Percentiles rank a stretch among this genome's conserved stretches.
phyloP scores from a whole-genome alignment of 805 yeast species.

The Teunomyces pallodes region DNA sequence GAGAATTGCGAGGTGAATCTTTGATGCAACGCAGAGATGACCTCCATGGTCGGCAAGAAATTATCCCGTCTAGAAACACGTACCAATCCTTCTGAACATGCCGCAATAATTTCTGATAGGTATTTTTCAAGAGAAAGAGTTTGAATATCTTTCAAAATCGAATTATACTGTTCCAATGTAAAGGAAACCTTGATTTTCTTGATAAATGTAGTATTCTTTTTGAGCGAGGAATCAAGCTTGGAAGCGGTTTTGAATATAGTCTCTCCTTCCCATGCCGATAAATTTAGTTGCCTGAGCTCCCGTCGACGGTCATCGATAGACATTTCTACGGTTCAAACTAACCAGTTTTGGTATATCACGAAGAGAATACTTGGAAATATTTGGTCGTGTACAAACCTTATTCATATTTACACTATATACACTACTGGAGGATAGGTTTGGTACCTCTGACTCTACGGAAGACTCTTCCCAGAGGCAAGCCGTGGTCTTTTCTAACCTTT shows the following conservation, averaged over 20 bases:
- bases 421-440: slow-evolving; percentile 17
- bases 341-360: not conserved
- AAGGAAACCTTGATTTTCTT: slow-evolving; percentile 62
- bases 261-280: slow-evolving; percentile 54
- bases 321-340: not conserved
- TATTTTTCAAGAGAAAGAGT: slow-evolving; percentile 71
- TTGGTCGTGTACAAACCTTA: not conserved
- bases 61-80: slow-evolving; percentile 56
- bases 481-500: slow-evolving; percentile 66
- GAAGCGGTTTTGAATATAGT: slow-evolving; percentile 10
- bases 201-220: slow-evolving; percentile 78
- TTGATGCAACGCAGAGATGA: slow-evolving; percentile 73
- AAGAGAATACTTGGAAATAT: not conserved
- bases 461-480: slow-evolving; percentile 72
- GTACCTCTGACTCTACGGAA: slow-evolving; percentile 59
- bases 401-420: slow-evolving; percentile 5
- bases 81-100: slow-evolving; percentile 60
- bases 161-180: slow-evolving; percentile 45
- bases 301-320: slow-evolving; percentile 12
- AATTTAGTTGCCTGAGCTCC: slow-evolving; percentile 40
- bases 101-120: slow-evolving; percentile 62
- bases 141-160: slow-evolving; percentile 58
- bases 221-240: slow-evolving; percentile 70
- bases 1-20: slow-evolving; percentile 60
- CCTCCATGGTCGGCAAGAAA: slow-evolving; percentile 59